These are phyloP conservation scores for Chamaecyparis obtusa DNA, from an alignment of 75 land plant genomes.

Conservation along the genomic window DNA sequence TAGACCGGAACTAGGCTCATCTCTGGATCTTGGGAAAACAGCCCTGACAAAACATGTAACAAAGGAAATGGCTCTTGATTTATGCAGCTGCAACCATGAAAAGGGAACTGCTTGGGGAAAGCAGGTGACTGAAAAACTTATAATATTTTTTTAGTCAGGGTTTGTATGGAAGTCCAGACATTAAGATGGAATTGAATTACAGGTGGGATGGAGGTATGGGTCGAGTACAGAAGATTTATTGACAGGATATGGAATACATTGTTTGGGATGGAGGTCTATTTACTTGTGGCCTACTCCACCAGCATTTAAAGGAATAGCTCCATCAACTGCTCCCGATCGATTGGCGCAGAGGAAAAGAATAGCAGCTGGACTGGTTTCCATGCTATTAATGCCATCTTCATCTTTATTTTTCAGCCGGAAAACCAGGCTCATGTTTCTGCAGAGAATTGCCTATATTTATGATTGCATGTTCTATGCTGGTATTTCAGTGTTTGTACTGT, in stretches of 20 bases:
- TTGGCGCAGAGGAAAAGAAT: neutral
- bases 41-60: neutral
- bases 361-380: neutral
- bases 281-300: neutral
- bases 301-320: neutral
- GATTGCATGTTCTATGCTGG: too few species aligned
- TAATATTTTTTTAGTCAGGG: too few species aligned
- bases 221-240: neutral
- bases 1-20: neutral
- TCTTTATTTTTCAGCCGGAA: too few species aligned
- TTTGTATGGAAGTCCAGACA: too few species aligned
- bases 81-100: constrained; percentile 5
- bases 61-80: neutral
- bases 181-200: too few species aligned
- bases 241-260: neutral
- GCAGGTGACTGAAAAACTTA: neutral
- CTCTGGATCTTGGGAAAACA: neutral
- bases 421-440: too few species aligned
- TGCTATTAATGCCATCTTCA: too few species aligned
- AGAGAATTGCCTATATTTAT: too few species aligned
- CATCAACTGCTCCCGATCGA: neutral
- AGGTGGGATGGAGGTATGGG: constrained; percentile 2
- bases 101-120: neutral
- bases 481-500: neutral
- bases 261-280: constrained; percentile 5